Evolutionary conservation across 306 rosid genomes (phyloP), one percentile per base, ranked within the genome.

Genomic region (Parietaria judaica): DNA sequence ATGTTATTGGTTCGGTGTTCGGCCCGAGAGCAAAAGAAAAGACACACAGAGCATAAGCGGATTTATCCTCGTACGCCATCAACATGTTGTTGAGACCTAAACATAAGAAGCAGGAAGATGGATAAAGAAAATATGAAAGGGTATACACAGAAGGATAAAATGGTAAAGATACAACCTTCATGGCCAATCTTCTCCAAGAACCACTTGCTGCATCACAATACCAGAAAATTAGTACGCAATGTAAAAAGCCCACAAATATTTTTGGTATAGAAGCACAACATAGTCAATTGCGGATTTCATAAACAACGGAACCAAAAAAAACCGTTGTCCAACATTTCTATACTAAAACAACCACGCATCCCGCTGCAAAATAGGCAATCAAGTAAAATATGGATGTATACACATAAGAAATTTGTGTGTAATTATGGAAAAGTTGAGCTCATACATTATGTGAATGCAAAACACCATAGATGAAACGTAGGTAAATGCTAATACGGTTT

Each of bases 161-260:
- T 55, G 60, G 17, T 5, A 51, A 66, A 4, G 47, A 36, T 39
- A 65, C 55, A 58, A 87, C 96, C 98, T 88, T 86, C 83, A 58
- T 86, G 98, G 52, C 98, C 98, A 74, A 84, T 74, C 90, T 92
- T 92, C 95, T 88, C 87, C 75, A 92, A 79, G 87, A 92, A 92
- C 98, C 98, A 92, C 68, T 92, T 92, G 78, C 98, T 92, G 98
- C 88, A 77, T 48, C 15, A 59, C 65, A 73, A 43, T 73, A 62
- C 44, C 16, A 37, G 35, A 50, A 69, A 41, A 64, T 7, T 57
- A 75, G 69, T 57, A 77, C 71, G 75, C 52, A 60, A 66, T 59
- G 57, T 59, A 16, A 14, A 62, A 23, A 46, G 16, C 41, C 13
- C 11, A 62, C 41, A 64, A 65, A 68, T 55, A 51, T 53, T 55